Base-by-base conservation (phyloP, 208 protist species). In the Trypanosoma platydactyli region DNA sequence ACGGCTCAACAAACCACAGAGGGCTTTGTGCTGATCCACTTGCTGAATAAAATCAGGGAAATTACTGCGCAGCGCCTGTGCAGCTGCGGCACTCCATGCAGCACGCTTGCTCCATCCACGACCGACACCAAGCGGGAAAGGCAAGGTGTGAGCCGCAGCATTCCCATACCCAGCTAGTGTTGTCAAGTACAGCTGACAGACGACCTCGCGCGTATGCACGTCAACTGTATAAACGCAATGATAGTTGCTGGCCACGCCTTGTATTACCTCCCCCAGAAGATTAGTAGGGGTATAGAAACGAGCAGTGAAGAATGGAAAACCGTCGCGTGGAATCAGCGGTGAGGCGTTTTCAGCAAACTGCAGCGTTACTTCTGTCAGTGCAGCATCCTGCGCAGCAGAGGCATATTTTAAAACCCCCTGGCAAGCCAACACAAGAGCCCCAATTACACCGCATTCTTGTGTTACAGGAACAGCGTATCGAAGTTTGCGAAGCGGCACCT, bases 241-340 rank as follows among this genome's bases (percentile, higher is more conserved):
- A 59, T 92, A 92, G 51, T 76, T 84, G 0, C 80, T 65, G 1
- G 62, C 60, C 24, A 80, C 49, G 16, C 82, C 86, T 35, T 89
- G 86, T 35, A 92, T 67, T 15, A 89, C 67, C 61, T 84, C 77
- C 1, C 82, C 82, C 2, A 92, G 71, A 18, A 92, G 64, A 33
- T 85, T 76, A 9, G 76, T 68, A 0, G 82, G 75, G 1, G 74
- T 63, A 65, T 92, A 92, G 42, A 87, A 84, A 12, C 72, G 68
- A 15, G 82, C 56, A 1, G 73, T 52, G 51, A 71, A 91, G 1
- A 70, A 72, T 1, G 82, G 79, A 62, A 83, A 88, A 25, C 64
- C 71, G 44, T 76, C 77, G n/a, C 76, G 73, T 33, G 48, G 60
- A 29, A 88, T 46, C 5, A 82, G 30, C 13, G 74, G 67, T 3